Evolutionary conservation across 495 filamentous ascomycete genomes (phyloP), one percentile per base, ranked within the genome.

Genomic region (Neurospora tetrasperma): DNA sequence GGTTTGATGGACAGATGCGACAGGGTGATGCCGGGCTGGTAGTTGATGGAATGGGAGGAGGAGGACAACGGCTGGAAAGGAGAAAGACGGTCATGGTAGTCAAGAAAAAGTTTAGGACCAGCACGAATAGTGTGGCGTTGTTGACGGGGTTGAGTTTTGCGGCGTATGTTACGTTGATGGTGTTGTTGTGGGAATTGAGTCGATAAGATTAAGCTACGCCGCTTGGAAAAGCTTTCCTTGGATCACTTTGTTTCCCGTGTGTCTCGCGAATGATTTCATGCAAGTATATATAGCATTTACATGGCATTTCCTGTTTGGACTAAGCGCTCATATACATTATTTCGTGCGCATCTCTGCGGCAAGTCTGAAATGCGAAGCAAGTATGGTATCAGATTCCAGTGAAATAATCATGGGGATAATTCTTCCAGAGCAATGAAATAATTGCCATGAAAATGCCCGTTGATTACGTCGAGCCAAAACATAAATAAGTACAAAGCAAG

Each of bases 91-190:
- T 66, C 73, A 82, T 82, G 40, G 81, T 83, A 39, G 69, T 83
- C 54, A 84, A 77, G 74, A 92, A 92, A 81, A 93, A 89, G 76
- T 98, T 99, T 79, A 88, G 96, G 75, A 98, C 94, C 10, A 96
- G 92, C 80, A 94, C 94, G 18, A 93, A 90, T 79, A 88, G 85
- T 62, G 92, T 98, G 35, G 86, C 94, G n/a, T 83, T 95, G 70
- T 85, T 98, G 78, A 95, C 92, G 46, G 84, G 82, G n/a, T 81
- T 98, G 76, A 96, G 92, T 79, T 82, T 97, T 40, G 89, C 88
- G 38, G 92, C 94, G 23, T 98, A 97, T 83, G 85, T 89, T 35
- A 90, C 88, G 72, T 84, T 98, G 78, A 84, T 97, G 71, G 89
- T 90, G 14, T 83, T 98, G 78, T 91, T 94, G 14, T 82, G 91